Conservation (phyloP, 208 protist genomes). For the Leishmania turanica region DNA sequence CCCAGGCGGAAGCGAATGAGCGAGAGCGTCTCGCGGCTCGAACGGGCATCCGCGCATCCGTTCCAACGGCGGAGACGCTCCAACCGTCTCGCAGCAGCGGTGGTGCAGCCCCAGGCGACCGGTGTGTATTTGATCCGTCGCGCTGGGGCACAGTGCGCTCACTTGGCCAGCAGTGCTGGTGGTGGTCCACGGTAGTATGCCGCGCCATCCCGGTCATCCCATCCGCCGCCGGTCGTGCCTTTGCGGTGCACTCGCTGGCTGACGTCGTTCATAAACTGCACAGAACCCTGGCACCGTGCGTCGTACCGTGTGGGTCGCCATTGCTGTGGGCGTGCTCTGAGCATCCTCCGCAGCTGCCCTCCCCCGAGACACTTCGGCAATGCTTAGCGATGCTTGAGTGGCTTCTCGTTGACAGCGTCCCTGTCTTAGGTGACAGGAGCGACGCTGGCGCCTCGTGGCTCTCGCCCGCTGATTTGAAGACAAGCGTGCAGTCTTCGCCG, state of each 20-base stretch:
- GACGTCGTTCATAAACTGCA: conserved; percentile 6
- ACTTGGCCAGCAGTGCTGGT: conserved; percentile 19
- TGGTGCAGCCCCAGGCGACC: neutral
- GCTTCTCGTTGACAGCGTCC: conserved; percentile 14
- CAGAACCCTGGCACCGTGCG: neutral
- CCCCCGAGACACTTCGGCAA: neutral
- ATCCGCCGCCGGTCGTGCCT: neutral
- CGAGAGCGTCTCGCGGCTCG: neutral
- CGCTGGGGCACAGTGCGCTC: neutral
- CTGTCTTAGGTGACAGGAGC: neutral
- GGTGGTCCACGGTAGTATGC: conserved; percentile 25
- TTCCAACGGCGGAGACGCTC: neutral
- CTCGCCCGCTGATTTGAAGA: neutral
- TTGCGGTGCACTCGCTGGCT: conserved; percentile 5
- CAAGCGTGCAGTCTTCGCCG: neutral
- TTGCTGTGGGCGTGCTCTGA: neutral
- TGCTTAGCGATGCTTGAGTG: conserved; percentile 15
- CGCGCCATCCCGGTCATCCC: conserved; percentile 14
- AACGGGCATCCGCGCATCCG: neutral
- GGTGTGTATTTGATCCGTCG: neutral
- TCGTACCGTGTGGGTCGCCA: neutral
- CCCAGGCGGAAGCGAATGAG: neutral
- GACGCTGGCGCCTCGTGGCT: neutral
- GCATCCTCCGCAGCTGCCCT: neutral
- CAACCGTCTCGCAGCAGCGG: neutral